Base-by-base conservation (phyloP, 257 asterid species). In the Lavandula angustifolia region DNA sequence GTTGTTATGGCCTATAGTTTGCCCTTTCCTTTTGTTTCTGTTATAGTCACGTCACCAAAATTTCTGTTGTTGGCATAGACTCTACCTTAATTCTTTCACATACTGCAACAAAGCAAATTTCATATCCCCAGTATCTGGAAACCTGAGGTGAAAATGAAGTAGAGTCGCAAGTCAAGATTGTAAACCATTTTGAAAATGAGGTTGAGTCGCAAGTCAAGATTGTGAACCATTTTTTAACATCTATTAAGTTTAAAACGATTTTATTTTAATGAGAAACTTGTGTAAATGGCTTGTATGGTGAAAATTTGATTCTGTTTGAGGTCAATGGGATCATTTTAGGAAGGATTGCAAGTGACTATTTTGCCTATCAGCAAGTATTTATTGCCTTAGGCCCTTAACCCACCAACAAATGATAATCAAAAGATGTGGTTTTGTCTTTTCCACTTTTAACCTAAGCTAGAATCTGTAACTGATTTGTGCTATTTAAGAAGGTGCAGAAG, bases 361-460 rank as follows among this genome's bases (percentile, higher is more conserved):
- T 43, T 55, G 61, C n/a, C 54, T 17, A 12, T 11, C 9, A 58
- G 18, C 64, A 37, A 9, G 17, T 58, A 58, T 34, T 4, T 35
- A 40, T 60, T 22, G 34, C 37, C 27, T 37, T 4, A 22, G 6
- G n/a, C n/a, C n/a, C n/a, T n/a, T n/a, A n/a, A n/a, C 12, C 51
- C 1, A 11, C 38, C 18, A 42, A 60, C 66, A 41, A 40, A 43
- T 3, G 42, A 4, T 9, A n/a, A 27, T 18, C 9, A 6, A 13
- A 2, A 27, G 40, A 59, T 11, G 33, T 59, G 37, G 17, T 59
- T 38, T 33, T 33, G 29, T n/a, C 12, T n/a, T 6, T 27, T 55
- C n/a, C 41, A 29, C 18, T 32, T n/a, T 13, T 14, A 16, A 14
- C 17, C n/a, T 22, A 55, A 31, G 2, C 34, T 7, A 6, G 41